A percentile compares a stretch with the other conserved stretches of the same genome.
phyloP scores from a whole-genome alignment of 139 green algal genomes.

The Chlamydomonas incerta region DNA sequence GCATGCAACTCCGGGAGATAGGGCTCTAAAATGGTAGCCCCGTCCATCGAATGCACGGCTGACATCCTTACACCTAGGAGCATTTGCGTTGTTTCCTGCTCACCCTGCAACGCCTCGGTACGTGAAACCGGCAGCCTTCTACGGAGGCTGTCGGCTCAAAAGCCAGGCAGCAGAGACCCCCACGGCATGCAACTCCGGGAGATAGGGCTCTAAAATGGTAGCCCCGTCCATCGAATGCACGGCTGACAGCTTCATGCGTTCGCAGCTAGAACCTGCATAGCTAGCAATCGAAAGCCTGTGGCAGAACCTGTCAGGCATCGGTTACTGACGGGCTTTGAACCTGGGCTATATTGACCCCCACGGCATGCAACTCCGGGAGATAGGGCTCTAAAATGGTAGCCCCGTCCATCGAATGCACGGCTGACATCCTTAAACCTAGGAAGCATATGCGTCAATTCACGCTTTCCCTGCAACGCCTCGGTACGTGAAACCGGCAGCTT shows the following conservation, averaged over 20 bases:
- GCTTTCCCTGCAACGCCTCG: background rate
- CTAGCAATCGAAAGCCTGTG: constrained; percentile 36
- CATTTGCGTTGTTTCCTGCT: no score
- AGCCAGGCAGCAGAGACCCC: background rate
- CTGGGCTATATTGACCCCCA: background rate
- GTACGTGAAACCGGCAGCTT: background rate
- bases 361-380: constrained; percentile 33
- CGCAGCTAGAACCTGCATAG: no score
- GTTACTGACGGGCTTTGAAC: constrained; percentile 32
- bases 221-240: constrained; percentile 35
- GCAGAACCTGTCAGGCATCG: background rate
- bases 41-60: constrained; percentile 27
- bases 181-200: constrained; percentile 36
- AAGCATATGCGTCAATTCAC: background rate
- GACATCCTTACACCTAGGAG: no score
- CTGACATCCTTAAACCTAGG: background rate
- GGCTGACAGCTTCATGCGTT: constrained; percentile 8
- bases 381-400: background rate
- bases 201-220: background rate
- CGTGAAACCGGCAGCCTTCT: background rate
- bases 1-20: constrained; percentile 33
- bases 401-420: constrained; percentile 21
- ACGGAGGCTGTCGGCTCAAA: background rate
- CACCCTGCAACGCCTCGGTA: background rate
- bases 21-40: background rate